Evolutionary conservation across 352 stramenopile species (phyloP), one percentile per base, ranked within the genome.

Genomic region (Phytophthora meadii): DNA sequence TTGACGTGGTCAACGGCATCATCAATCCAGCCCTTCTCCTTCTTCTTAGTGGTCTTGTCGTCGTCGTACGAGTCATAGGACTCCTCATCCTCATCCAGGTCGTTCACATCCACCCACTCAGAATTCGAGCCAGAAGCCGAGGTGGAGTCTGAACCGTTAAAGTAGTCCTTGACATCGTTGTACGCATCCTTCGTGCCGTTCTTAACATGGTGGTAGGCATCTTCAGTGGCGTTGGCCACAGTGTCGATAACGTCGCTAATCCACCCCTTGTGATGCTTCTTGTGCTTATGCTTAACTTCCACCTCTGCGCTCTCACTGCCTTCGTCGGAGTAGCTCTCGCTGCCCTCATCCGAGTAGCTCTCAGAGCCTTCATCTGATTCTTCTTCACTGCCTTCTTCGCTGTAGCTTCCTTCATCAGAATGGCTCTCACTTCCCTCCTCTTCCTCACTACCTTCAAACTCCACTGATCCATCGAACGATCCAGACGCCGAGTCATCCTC

Each of bases 1-100:
- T 79, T 82, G 5, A 54, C 68, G 9, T 70, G 48, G 5, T 84
- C 50, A 22, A 57, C 63, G 10, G 57, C 57, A 32, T 80, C 65
- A 22, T 64, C 52, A 34, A 76, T 27, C 24, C 59, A 71, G 2
- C 45, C 62, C 51, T 77, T 67, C 25, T 74, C 30, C 56, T 44
- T 69, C 53, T 37, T 74, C 40, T 60, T 40, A 8, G 12, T 44
- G 17, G 41, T 30, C 27, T 51, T 22, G 17, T 61, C 56, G n/a
- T 72, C 49, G 39, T 22, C 22, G 2, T 61, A 30, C 36, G 40
- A 65, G 24, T 65, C 54, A 39, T 72, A 50, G 39, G 45, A 72
- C 6, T 70, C 70, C 11, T 76, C 62, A 17, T 67, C 61, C 15
- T 77, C 67, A 11, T 70, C 46, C 24, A 70, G 54, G 22, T 73